Evolutionary conservation across 139 green algal genomes (phyloP).

Genomic region (Raphidocelis subcapitata): DNA sequence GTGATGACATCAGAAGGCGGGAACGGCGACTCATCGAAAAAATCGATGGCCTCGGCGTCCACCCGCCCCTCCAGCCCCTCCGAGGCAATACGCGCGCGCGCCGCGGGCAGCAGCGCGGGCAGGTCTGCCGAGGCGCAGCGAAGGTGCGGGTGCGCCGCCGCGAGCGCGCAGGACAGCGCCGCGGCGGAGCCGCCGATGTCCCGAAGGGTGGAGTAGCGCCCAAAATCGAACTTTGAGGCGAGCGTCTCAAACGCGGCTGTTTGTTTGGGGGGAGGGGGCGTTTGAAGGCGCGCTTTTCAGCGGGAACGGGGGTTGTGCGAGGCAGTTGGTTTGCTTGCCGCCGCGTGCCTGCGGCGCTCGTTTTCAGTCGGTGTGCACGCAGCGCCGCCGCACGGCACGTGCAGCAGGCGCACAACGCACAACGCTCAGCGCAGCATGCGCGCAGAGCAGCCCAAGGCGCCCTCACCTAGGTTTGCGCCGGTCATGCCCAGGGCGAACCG

Average conservation of each 20-base stretch:
- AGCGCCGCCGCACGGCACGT: too few relatives aligned
- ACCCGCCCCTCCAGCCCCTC: slow-evolving; percentile 26
- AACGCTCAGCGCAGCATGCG: too few relatives aligned
- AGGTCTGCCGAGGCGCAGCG: slow-evolving; percentile 27
- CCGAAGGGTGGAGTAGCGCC: slow-evolving; percentile 24
- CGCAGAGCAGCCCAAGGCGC: too few relatives aligned
- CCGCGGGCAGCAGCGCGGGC: slow-evolving; percentile 23
- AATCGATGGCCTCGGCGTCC: slow-evolving; percentile 27
- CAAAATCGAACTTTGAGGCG: neutral
- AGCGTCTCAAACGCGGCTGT: neutral
- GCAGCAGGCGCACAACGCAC: too few relatives aligned
- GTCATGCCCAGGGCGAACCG: too few relatives aligned
- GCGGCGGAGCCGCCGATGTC: slow-evolving; percentile 36
- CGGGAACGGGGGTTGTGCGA: too few relatives aligned
- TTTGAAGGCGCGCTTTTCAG: too few relatives aligned
- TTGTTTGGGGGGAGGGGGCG: too few relatives aligned
- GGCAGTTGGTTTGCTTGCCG: too few relatives aligned
- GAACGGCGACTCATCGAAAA: slow-evolving; percentile 24
- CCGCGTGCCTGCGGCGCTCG: too few relatives aligned
- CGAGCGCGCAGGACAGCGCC: slow-evolving; percentile 29
- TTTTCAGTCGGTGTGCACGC: too few relatives aligned
- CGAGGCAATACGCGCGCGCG: slow-evolving; percentile 18
- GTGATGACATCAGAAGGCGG: slow-evolving; percentile 32
- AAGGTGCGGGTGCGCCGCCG: slow-evolving; percentile 34
- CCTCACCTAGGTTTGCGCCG: too few relatives aligned